phyloP scores from a whole-genome alignment of 2,329 filamentous ascomycete genomes.

The Curvularia hawaiiensis region DNA sequence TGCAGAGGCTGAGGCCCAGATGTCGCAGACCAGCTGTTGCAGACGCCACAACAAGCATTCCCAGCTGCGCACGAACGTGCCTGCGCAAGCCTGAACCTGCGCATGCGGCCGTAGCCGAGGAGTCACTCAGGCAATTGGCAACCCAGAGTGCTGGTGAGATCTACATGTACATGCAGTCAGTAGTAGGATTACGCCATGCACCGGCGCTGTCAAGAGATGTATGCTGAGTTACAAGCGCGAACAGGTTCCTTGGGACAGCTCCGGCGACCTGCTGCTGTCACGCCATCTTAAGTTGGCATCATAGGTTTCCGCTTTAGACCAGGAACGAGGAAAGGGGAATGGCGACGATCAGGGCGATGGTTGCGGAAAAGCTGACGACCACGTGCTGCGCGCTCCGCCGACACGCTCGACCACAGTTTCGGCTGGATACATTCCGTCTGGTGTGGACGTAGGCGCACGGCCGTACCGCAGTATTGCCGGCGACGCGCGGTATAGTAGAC shows the following conservation, averaged over 20 bases:
- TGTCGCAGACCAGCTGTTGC: neutral
- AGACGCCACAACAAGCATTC: neutral
- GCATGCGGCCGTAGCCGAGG: neutral
- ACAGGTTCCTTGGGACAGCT: neutral
- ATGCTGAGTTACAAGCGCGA: neutral
- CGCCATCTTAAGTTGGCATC: neutral
- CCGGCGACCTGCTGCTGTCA: neutral
- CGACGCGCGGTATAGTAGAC: neutral
- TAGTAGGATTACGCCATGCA: neutral
- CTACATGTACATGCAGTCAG: neutral
- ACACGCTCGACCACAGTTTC: neutral
- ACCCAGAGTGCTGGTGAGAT: neutral
- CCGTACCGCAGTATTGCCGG: neutral
- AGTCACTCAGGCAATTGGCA: neutral
- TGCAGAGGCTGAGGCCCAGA: neutral
- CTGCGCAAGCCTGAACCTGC: neutral
- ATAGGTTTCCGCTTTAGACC: neutral
- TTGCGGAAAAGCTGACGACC: neutral
- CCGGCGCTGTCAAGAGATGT: neutral
- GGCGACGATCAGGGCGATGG: neutral
- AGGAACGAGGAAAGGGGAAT: neutral
- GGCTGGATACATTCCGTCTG: neutral
- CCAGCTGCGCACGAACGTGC: neutral
- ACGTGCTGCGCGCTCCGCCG: neutral
- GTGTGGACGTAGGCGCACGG: neutral